phyloP scores from a whole-genome alignment of 495 filamentous ascomycete species.

The Bathelium albidoporum region DNA sequence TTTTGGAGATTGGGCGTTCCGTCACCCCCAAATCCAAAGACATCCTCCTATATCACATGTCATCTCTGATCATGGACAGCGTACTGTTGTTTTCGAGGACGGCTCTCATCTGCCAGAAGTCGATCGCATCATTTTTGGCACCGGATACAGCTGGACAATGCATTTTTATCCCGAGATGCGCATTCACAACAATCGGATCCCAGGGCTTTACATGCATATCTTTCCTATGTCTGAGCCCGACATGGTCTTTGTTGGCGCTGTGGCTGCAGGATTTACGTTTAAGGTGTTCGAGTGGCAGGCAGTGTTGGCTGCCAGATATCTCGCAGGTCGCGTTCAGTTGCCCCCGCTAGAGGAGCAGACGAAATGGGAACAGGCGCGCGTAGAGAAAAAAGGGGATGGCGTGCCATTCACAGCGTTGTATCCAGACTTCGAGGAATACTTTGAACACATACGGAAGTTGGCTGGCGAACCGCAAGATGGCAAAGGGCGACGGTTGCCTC shows the following conservation, averaged over 20 bases:
- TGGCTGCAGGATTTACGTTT: slow-evolving; percentile 28
- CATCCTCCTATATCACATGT: slow-evolving; percentile 40
- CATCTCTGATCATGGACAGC: slow-evolving; percentile 17
- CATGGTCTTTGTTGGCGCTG: slow-evolving; percentile 25
- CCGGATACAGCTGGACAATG: slow-evolving; percentile 46
- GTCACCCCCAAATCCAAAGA: slow-evolving; percentile 38
- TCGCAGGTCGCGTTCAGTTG: slow-evolving; percentile 27
- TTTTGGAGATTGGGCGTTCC: slow-evolving; percentile 43
- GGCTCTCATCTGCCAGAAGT: slow-evolving; percentile 38
- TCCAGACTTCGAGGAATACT: slow-evolving; percentile 47
- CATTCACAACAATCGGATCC: slow-evolving; percentile 44
- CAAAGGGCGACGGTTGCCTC: slow-evolving; percentile 31
- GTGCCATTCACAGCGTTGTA: slow-evolving; percentile 40
- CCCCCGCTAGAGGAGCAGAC: slow-evolving; percentile 35
- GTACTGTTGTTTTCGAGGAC: slow-evolving; percentile 40
- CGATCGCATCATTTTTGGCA: slow-evolving; percentile 49
- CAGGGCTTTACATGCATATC: slow-evolving; percentile 47
- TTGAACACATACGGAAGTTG: slow-evolving; percentile 38
- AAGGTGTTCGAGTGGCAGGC: slow-evolving; percentile 30
- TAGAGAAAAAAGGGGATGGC: slow-evolving; percentile 40
- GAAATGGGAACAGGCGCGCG: slow-evolving; percentile 43
- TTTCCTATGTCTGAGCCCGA: slow-evolving; percentile 40
- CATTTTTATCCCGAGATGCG: slow-evolving; percentile 43
- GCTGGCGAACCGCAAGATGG: slow-evolving; percentile 40
- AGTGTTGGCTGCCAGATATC: neutral